A percentile compares a stretch with the other conserved stretches of the same genome.
Conservation (phyloP, 352 stramenopile species). For the Phytophthora agathidicida region DNA sequence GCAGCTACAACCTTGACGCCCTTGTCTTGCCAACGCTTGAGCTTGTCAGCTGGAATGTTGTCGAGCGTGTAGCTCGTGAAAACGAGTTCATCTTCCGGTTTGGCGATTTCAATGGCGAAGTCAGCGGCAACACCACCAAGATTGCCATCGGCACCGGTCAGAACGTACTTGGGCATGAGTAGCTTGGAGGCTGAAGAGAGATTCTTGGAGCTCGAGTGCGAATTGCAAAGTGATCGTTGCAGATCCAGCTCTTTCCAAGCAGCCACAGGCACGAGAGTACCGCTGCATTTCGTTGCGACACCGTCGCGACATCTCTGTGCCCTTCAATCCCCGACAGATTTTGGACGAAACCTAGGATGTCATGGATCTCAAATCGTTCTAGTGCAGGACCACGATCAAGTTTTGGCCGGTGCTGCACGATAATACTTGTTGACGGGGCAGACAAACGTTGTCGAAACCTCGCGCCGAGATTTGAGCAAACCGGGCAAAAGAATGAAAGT, state of each 20-base stretch:
- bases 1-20: constrained; percentile 13
- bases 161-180: constrained; percentile 40
- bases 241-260: neutral
- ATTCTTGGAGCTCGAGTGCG: neutral
- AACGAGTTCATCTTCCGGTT: constrained; percentile 25
- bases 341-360: neutral
- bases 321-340: neutral
- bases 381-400: too few relatives aligned
- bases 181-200: neutral
- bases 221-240: constrained; percentile 8
- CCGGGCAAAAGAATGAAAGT: too few relatives aligned
- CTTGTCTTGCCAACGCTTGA: constrained; percentile 18
- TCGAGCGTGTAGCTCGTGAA: constrained; percentile 14
- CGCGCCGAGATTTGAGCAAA: too few relatives aligned
- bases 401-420: too few relatives aligned
- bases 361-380: neutral
- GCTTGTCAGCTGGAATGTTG: constrained; percentile 4
- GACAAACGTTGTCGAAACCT: too few relatives aligned
- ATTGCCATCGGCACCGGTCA: constrained; percentile 34
- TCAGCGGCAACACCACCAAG: constrained; percentile 30
- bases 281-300: constrained; percentile 1
- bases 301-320: neutral
- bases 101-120: constrained; percentile 25
- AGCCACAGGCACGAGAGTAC: neutral
- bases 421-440: too few relatives aligned